These are phyloP conservation scores for Botrytis fragariae DNA, from an alignment of 2,329 filamentous ascomycete genomes.

Conservation along the genomic window DNA sequence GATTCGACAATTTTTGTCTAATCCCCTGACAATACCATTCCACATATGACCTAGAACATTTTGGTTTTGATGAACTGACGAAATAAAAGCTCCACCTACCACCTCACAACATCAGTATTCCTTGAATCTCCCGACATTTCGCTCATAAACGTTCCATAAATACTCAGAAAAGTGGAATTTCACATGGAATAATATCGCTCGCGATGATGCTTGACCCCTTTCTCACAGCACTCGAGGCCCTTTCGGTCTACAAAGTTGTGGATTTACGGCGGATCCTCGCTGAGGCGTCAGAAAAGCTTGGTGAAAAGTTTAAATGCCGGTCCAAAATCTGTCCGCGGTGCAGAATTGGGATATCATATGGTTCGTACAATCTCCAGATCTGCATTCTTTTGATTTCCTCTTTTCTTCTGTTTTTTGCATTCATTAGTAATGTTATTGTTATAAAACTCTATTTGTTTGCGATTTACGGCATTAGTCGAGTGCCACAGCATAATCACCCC, in stretches of 20 bases:
- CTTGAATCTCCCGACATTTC: background rate
- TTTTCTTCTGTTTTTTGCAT: background rate
- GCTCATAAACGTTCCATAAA: conserved; percentile 6
- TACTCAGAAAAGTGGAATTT: conserved; percentile 14
- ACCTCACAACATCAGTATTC: background rate
- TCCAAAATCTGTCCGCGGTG: background rate
- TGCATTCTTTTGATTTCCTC: background rate
- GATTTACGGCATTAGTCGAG: background rate
- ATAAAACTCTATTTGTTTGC: background rate
- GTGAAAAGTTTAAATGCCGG: conserved; percentile 4
- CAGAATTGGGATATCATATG: background rate
- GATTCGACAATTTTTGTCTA: background rate
- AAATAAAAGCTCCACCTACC: background rate
- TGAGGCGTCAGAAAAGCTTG: conserved; percentile 8
- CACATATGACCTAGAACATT: background rate
- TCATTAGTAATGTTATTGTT: background rate
- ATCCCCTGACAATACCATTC: background rate
- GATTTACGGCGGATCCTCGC: background rate
- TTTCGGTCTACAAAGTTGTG: conserved; percentile 6
- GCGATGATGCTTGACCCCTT: conserved; percentile 15
- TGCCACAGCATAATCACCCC: background rate
- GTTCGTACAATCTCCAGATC: conserved; percentile 1
- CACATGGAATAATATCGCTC: background rate
- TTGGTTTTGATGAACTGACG: background rate
- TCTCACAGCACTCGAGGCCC: background rate